Conservation (phyloP, 495 filamentous ascomycete genomes). For the Aspergillus bertholletiae region DNA sequence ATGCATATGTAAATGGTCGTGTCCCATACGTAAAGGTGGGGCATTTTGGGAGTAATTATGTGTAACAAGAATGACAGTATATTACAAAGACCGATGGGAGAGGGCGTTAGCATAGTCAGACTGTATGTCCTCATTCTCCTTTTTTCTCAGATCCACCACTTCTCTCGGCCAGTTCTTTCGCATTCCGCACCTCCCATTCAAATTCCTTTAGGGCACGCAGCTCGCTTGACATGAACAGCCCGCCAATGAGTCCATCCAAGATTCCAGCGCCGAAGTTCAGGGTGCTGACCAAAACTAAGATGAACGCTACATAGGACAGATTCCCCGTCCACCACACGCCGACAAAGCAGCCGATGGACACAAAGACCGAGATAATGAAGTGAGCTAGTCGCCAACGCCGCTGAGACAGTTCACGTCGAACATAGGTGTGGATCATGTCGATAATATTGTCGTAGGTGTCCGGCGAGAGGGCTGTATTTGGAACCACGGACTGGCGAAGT, state of each 20-base stretch:
- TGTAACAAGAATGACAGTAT: not conserved
- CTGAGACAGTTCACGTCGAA: conserved; percentile 63
- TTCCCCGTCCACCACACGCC: conserved; percentile 81
- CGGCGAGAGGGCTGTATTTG: conserved; percentile 39
- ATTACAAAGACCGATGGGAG: no score
- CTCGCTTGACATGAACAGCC: conserved; percentile 82
- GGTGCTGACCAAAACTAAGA: conserved; percentile 73
- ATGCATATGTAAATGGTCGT: not conserved
- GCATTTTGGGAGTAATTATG: not conserved
- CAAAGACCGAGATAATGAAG: conserved; percentile 61
- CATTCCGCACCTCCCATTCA: conserved; percentile 85
- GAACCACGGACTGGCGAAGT: conserved; percentile 14
- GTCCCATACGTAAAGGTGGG: not conserved
- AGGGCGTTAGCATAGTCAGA: no score
- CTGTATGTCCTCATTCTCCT: not conserved
- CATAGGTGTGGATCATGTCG: conserved; percentile 61
- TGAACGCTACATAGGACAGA: conserved; percentile 71
- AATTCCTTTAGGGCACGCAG: conserved; percentile 86
- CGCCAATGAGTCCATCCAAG: conserved; percentile 79
- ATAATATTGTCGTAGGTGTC: conserved; percentile 72
- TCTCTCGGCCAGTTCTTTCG: conserved; percentile 37
- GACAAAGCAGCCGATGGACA: conserved; percentile 68
- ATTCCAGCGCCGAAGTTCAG: conserved; percentile 72
- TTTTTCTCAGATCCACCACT: conserved; percentile 7
- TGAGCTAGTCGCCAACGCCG: conserved; percentile 66